Conservation (phyloP, 106 monocot species). For the Dendrobium catenatum region DNA sequence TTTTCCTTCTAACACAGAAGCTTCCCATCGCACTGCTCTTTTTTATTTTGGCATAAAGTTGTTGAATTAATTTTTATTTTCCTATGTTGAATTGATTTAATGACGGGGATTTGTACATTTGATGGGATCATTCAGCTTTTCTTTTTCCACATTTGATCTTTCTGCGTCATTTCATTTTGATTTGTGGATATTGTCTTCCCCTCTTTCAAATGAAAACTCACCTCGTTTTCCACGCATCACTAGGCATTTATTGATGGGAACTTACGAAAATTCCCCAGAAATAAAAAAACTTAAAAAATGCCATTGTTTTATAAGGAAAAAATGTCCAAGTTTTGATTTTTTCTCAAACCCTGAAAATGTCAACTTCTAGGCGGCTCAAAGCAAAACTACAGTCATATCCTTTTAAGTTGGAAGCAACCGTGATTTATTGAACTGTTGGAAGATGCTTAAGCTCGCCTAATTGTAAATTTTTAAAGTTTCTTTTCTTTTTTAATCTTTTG, state of each 20-base stretch:
- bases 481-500: background rate
- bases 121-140: background rate
- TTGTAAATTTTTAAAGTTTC: background rate
- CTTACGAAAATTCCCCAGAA: background rate
- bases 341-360: background rate
- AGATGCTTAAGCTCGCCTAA: background rate
- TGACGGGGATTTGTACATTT: background rate
- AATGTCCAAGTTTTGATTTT: background rate
- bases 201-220: background rate
- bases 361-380: background rate
- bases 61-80: too few relatives aligned
- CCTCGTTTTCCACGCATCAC: background rate
- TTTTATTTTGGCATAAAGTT: background rate
- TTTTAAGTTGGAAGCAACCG: background rate
- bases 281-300: background rate
- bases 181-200: background rate
- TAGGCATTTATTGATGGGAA: background rate
- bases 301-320: background rate
- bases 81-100: too few relatives aligned
- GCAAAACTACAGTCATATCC: background rate
- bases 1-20: background rate
- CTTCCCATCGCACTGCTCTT: background rate
- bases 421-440: background rate
- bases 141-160: background rate
- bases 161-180: background rate